A percentile compares a stretch with the other conserved stretches of the same genome.
These are phyloP conservation scores for Schizochytrium sp. DNA, from an alignment of 108 stramenopile species.

Conservation along the genomic window DNA sequence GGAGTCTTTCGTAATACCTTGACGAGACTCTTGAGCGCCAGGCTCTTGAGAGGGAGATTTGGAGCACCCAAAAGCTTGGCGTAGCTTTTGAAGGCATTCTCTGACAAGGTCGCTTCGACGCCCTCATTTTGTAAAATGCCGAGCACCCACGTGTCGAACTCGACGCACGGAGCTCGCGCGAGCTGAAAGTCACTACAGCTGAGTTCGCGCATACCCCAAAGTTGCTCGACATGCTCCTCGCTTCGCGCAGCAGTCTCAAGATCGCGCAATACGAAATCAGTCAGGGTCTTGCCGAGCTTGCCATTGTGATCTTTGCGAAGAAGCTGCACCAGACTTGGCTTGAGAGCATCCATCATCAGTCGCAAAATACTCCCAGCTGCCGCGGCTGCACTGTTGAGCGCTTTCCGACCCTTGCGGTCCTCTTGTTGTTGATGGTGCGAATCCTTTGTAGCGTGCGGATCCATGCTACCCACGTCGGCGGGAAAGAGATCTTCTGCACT, in stretches of 20 bases:
- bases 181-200: not conserved
- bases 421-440: not conserved
- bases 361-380: not conserved
- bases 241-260: not conserved
- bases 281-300: not conserved
- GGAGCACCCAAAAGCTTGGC: not conserved
- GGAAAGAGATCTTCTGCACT: not conserved
- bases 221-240: not conserved
- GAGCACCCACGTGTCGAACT: conserved; percentile 1
- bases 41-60: not conserved
- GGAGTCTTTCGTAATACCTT: not conserved
- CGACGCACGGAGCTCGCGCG: not conserved
- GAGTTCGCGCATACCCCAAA: not conserved
- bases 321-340: not conserved
- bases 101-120: not conserved
- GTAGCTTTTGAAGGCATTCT: not conserved
- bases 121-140: not conserved
- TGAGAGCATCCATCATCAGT: not conserved
- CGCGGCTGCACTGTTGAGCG: not conserved
- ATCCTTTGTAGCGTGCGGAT: not conserved
- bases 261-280: not conserved
- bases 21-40: not conserved
- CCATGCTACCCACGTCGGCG: not conserved
- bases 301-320: not conserved
- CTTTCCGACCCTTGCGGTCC: not conserved